These are phyloP conservation scores for Raddia distichophylla DNA, from an alignment of 176 grass and related monocot genomes.

Conservation along the genomic window DNA sequence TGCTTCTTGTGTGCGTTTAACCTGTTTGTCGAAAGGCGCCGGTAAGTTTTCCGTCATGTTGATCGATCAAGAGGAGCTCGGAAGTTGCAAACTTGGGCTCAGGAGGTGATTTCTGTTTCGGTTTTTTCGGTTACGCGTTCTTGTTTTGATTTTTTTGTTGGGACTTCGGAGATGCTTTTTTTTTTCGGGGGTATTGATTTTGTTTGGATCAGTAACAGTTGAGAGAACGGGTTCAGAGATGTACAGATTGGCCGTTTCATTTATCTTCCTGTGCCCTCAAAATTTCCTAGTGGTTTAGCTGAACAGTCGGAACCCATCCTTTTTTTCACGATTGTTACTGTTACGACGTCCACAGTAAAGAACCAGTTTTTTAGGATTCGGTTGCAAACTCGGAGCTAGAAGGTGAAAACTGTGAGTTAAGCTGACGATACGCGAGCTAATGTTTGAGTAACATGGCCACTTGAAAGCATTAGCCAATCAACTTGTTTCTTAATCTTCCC, in stretches of 20 bases:
- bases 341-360: neutral
- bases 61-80: neutral
- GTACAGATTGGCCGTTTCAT: neutral
- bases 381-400: neutral
- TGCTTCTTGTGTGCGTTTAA: conserved; percentile 13
- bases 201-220: neutral
- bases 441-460: neutral
- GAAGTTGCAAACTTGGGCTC: neutral
- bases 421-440: neutral
- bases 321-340: neutral
- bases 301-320: neutral
- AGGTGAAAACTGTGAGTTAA: neutral
- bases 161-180: neutral
- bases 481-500: neutral
- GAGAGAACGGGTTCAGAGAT: neutral
- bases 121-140: neutral
- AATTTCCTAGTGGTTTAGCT: neutral
- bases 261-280: neutral
- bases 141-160: conserved; percentile 10
- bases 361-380: neutral
- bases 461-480: neutral
- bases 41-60: neutral
- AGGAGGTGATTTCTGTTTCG: neutral
- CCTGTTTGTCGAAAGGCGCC: conserved; percentile 36
- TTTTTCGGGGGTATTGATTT: neutral